phyloP scores from a whole-genome alignment of 768 basidiomycete species.

The Leccinum broughii region DNA sequence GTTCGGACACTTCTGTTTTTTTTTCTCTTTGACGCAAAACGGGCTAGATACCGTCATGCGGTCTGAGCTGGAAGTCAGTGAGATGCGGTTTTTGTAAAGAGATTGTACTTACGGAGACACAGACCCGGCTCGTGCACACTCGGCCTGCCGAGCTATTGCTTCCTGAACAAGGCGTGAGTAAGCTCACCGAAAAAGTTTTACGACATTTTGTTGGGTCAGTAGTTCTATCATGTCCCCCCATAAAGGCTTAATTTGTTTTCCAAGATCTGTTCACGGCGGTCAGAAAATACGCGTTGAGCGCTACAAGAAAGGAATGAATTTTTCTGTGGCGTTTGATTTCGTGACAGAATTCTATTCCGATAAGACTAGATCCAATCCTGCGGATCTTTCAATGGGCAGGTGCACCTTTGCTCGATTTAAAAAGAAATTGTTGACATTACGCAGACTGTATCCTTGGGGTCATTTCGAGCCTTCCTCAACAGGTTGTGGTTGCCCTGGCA shows the following conservation, averaged over 20 bases:
- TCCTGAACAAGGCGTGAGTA: slow-evolving; percentile 57
- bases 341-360: slow-evolving; percentile 68
- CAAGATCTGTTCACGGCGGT: slow-evolving; percentile 40
- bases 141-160: slow-evolving; percentile 82
- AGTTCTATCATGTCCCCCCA: slow-evolving; percentile 5
- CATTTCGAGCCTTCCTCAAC: slow-evolving; percentile 65
- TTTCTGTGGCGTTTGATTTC: slow-evolving; percentile 67
- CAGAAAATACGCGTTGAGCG: slow-evolving; percentile 63
- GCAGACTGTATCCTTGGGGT: slow-evolving; percentile 63
- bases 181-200: slow-evolving; percentile 75
- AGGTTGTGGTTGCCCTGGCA: slow-evolving; percentile 70
- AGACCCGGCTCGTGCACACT: slow-evolving; percentile 88
- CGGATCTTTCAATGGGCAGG: slow-evolving; percentile 30
- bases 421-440: background rate
- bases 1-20: slow-evolving; percentile 2
- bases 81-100: background rate
- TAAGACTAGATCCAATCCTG: slow-evolving; percentile 44
- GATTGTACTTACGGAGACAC: slow-evolving; percentile 6
- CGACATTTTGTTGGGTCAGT: slow-evolving; percentile 65
- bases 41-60: slow-evolving; percentile 75
- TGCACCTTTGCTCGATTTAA: background rate
- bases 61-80: slow-evolving; percentile 78
- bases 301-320: slow-evolving; percentile 53
- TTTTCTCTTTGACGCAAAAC: slow-evolving; percentile 8
- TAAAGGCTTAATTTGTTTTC: slow-evolving; percentile 6